Percentiles rank a stretch among this genome's conserved stretches.
phyloP scores from a whole-genome alignment of 352 stramenopile genomes.

The Phytophthora parvispora region DNA sequence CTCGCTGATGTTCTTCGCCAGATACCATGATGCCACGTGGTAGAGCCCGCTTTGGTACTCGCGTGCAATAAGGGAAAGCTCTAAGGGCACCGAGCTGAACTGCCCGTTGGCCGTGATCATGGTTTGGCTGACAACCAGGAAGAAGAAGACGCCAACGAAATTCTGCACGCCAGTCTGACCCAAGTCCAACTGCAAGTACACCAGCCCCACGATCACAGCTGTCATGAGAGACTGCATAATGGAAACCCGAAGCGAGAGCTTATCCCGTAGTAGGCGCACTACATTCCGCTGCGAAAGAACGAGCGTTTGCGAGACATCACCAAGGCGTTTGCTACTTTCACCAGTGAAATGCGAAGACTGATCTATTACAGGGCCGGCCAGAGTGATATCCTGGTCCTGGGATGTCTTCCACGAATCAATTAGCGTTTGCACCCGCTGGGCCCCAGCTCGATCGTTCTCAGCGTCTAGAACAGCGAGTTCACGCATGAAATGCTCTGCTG shows the following conservation, averaged over 20 bases:
- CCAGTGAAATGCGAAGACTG: neutral
- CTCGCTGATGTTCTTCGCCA: slow-evolving; percentile 51
- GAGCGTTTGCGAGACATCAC: slow-evolving; percentile 15
- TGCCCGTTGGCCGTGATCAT: slow-evolving; percentile 40
- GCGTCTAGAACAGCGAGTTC: slow-evolving; percentile 55
- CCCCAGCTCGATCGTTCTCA: slow-evolving; percentile 4
- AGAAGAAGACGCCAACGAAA: slow-evolving; percentile 45
- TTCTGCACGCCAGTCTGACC: slow-evolving; percentile 32
- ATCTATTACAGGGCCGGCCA: neutral
- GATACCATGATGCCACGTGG: slow-evolving; percentile 33
- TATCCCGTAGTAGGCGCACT: slow-evolving; percentile 41
- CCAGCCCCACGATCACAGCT: slow-evolving; percentile 35
- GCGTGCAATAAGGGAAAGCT: slow-evolving; percentile 31
- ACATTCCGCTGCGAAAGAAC: slow-evolving; percentile 41
- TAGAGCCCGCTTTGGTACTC: slow-evolving; percentile 44
- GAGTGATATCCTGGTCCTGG: neutral
- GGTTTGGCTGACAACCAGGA: slow-evolving; percentile 44
- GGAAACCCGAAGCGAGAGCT: slow-evolving; percentile 26
- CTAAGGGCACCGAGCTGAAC: slow-evolving; percentile 30
- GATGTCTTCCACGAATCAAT: slow-evolving; percentile 12
- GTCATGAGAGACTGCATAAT: slow-evolving; percentile 32
- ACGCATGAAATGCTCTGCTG: slow-evolving; percentile 66
- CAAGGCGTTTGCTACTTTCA: neutral
- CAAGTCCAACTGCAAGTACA: slow-evolving; percentile 41
- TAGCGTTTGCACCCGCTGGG: slow-evolving; percentile 19